Base-by-base conservation (phyloP, 2,329 filamentous ascomycete genomes). In the Aspergillus sergii region DNA sequence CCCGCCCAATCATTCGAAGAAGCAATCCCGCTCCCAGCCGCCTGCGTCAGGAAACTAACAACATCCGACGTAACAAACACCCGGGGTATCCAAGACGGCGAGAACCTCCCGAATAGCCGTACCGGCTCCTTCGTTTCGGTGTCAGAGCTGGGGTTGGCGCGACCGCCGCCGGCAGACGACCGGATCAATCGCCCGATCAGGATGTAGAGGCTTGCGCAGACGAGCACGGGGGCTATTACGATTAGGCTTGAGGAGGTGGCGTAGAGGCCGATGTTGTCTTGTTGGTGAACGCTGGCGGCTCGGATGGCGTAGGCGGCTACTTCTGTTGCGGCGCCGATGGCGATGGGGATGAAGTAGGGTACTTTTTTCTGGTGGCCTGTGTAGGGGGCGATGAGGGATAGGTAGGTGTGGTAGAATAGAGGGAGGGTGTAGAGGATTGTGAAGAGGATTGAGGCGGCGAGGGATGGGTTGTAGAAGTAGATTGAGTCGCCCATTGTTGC, bases 191-290 rank as follows among this genome's bases (percentile, higher is more conserved):
- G 78, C n/a, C 80, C 82, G 58, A 85, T 79, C 53, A 85, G 78
- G 58, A 85, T 77, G 69, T 85, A 85, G 60, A 84, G 81, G 2
- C 81, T 82, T 0, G 83, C 83, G 19, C 82, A 82, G 56, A 84
- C 71, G 58, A 85, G 78, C 48, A 84, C 75, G 0, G 83, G 83
- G 0, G 82, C 81, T 46, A 85, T 74, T 14, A 84, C 79, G n/a
- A 83, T 80, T 26, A 82, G 73, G 0, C 77, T 78, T 5, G 76
- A 66, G 1, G 76, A 79, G 45, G 75, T 66, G 6, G 82, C 76
- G 59, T 81, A 83, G 1, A 80, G 71, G 1, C 71, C 68, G 43
- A 83, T 72, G 6, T 76, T 68, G 8, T 70, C 67, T 26, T 74
- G 73, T 39, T 77, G 66, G 59, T 77, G 74, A 43, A 76, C 70